These are phyloP conservation scores for Rossbeevera mucosa DNA, from an alignment of 768 basidiomycete species.

Conservation along the genomic window DNA sequence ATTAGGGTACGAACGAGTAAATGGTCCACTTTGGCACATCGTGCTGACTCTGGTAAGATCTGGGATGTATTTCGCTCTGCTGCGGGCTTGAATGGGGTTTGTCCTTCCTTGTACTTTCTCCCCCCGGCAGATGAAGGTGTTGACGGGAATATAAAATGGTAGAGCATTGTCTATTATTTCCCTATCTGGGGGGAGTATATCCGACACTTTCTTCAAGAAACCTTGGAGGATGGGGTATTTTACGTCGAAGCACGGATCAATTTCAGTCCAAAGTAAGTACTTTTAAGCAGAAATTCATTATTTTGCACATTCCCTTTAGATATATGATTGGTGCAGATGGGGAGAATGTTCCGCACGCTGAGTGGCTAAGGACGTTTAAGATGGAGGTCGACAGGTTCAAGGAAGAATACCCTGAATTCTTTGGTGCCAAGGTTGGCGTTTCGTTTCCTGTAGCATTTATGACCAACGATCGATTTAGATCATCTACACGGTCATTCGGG, in stretches of 20 bases:
- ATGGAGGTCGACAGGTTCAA: conserved; percentile 48
- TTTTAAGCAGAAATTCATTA: not conserved
- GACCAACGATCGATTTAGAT: conserved; percentile 38
- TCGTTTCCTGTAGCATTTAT: not conserved
- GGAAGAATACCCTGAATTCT: conserved; percentile 56
- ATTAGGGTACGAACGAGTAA: conserved; percentile 42
- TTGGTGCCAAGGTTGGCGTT: conserved; percentile 55
- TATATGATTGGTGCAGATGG: conserved; percentile 57
- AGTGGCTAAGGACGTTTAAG: conserved; percentile 54
- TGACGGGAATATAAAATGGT: not conserved
- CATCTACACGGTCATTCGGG: conserved; percentile 63
- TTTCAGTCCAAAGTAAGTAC: conserved; percentile 51
- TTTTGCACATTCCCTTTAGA: conserved; percentile 30
- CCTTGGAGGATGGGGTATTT: conserved; percentile 65
- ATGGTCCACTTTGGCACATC: not conserved
- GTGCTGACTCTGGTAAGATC: conserved; percentile 42
- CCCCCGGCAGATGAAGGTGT: not conserved
- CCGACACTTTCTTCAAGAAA: conserved; percentile 55
- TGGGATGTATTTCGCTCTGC: conserved; percentile 69
- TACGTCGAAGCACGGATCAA: conserved; percentile 69
- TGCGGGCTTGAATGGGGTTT: conserved; percentile 46
- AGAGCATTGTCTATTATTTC: conserved; percentile 43
- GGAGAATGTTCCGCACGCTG: conserved; percentile 53
- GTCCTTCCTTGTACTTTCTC: conserved; percentile 10
- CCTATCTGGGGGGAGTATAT: conserved; percentile 62